These are phyloP conservation scores for Phytophthora pinifolia DNA, from an alignment of 352 stramenopile species.

Conservation along the genomic window DNA sequence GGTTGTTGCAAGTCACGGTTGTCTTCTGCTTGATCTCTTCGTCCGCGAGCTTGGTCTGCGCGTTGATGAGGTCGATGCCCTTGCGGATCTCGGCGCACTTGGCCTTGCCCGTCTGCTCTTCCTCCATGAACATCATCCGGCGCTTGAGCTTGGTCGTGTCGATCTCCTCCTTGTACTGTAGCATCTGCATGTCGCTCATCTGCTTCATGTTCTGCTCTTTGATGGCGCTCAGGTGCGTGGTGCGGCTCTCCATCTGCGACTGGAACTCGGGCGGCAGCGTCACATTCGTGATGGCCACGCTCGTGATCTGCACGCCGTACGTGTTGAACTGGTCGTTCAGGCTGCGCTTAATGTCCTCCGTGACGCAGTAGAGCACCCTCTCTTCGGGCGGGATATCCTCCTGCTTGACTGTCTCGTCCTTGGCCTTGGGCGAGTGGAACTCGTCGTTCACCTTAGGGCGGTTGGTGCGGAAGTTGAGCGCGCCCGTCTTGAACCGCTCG, in stretches of 20 bases:
- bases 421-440: slow-evolving; percentile 26
- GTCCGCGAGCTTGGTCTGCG: slow-evolving; percentile 40
- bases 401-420: slow-evolving; percentile 3
- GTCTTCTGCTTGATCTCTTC: slow-evolving; percentile 46
- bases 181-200: slow-evolving; percentile 73
- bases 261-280: slow-evolving; percentile 56
- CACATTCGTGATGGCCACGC: slow-evolving; percentile 79
- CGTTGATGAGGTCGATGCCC: slow-evolving; percentile 46
- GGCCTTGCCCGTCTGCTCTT: slow-evolving; percentile 57
- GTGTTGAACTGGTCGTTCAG: slow-evolving; percentile 79
- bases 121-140: slow-evolving; percentile 59
- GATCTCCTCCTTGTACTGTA: slow-evolving; percentile 60
- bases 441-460: slow-evolving; percentile 17
- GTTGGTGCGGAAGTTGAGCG: slow-evolving; percentile 25
- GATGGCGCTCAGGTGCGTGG: slow-evolving; percentile 63
- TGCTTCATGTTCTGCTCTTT: slow-evolving; percentile 84
- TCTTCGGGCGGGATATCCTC: slow-evolving; percentile 14
- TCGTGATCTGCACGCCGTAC: slow-evolving; percentile 75
- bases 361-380: slow-evolving; percentile 47
- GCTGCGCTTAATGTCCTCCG: slow-evolving; percentile 66
- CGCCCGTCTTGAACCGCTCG: slow-evolving; percentile 62
- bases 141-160: slow-evolving; percentile 59
- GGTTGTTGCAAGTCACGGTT: slow-evolving; percentile 43
- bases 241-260: slow-evolving; percentile 70
- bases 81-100: slow-evolving; percentile 56